phyloP scores from a whole-genome alignment of 768 basidiomycete genomes.

The Serendipita sp. region DNA sequence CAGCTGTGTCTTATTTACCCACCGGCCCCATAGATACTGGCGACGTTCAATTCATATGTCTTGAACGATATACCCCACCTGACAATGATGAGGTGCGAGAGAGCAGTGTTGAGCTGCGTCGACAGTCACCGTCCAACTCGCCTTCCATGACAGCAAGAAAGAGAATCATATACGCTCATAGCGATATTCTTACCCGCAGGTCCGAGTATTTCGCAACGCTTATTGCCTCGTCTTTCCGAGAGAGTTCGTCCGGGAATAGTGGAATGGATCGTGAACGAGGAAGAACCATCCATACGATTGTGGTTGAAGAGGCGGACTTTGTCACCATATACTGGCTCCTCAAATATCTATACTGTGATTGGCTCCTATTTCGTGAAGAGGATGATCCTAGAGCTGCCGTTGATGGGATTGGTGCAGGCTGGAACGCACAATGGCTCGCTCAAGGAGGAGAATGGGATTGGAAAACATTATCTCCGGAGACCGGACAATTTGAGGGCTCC shows the following conservation, averaged over 20 bases:
- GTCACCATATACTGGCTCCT: conserved; percentile 65
- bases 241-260: conserved; percentile 24
- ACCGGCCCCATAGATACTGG: conserved; percentile 37
- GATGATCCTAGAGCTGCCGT: conserved; percentile 56
- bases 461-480: conserved; percentile 38
- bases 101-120: conserved; percentile 19
- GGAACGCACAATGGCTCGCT: conserved; percentile 42
- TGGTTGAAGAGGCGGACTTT: conserved; percentile 68
- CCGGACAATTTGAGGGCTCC: conserved; percentile 9
- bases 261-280: conserved; percentile 21
- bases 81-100: conserved; percentile 16
- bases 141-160: conserved; percentile 44
- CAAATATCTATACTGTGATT: conserved; percentile 62
- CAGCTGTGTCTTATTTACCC: not conserved
- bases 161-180: conserved; percentile 60
- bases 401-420: conserved; percentile 49
- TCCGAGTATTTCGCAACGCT: conserved; percentile 69
- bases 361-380: conserved; percentile 49
- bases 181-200: conserved; percentile 54
- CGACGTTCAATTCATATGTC: conserved; percentile 59
- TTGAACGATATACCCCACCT: conserved; percentile 32
- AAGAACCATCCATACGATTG: conserved; percentile 42
- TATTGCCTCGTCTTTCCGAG: conserved; percentile 54
- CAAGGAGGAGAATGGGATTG: conserved; percentile 47
- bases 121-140: conserved; percentile 25